Percentiles rank a stretch among this genome's conserved stretches.
These are phyloP conservation scores for Acidiella bohemica DNA, from an alignment of 495 filamentous ascomycete genomes.

Conservation along the genomic window DNA sequence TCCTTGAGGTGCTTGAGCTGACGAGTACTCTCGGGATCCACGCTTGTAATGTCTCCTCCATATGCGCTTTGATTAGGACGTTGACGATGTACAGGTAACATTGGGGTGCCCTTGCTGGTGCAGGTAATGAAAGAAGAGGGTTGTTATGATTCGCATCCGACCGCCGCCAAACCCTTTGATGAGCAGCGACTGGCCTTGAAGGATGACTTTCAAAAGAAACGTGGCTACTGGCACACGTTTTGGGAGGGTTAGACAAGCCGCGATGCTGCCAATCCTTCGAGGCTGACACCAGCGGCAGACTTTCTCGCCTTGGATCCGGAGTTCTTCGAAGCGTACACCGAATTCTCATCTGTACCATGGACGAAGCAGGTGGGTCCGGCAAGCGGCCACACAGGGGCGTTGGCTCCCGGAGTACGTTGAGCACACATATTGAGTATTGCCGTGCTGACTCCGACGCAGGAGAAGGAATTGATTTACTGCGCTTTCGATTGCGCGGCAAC, in stretches of 20 bases:
- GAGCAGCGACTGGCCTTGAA: conserved; percentile 24
- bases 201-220: conserved; percentile 23
- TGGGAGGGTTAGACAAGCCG: no score
- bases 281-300: no score
- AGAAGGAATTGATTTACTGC: conserved; percentile 35
- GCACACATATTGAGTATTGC: no score
- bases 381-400: no score
- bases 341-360: conserved; percentile 31
- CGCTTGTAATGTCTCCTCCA: no score
- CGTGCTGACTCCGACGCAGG: no score
- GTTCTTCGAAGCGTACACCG: conserved; percentile 35
- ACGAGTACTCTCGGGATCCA: conserved; percentile 33
- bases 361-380: no score
- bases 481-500: conserved; percentile 34
- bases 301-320: conserved; percentile 31
- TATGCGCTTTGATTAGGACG: no score
- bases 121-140: conserved; percentile 33
- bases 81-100: no score
- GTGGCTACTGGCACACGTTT: conserved; percentile 34
- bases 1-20: conserved; percentile 31
- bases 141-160: background rate
- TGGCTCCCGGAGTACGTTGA: no score
- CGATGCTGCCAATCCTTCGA: no score
- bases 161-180: conserved; percentile 17
- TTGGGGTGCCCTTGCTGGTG: conserved; percentile 32